Base-by-base conservation (phyloP, 805 yeast species). In the Wickerhamomyces alni region DNA sequence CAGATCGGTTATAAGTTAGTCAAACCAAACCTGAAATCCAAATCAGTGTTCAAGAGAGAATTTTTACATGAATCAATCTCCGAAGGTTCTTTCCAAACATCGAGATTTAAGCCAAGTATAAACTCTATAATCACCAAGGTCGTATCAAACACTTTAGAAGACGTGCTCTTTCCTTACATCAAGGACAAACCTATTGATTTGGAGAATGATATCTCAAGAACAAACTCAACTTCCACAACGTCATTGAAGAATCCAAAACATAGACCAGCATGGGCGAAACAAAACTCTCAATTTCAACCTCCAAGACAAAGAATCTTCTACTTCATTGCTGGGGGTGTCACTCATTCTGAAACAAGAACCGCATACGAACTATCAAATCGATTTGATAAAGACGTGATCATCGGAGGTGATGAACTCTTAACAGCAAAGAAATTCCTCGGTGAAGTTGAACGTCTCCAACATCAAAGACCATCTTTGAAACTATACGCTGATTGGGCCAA, bases 251-350 rank as follows among this genome's bases (percentile, higher is more conserved):
- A 81, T 52, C 78, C 83, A 8, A 69, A 84, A 31, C 85, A 82
- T 50, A 75, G 80, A 45, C 87, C 91, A 0, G 75, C 82, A 1
- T 84, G 93, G 93, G 84, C 87, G 4, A 77, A 73, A 43, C 64
- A 68, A 16, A 57, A 52, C 39, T 37, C 59, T 4, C 52, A 51
- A 35, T 54, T 47, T 30, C 63, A 57, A 34, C 65, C 63, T 3
- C 66, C 69, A 35, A 67, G 78, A 47, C 96, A 87, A 55, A 67
- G 93, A 36, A 67, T 89, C 8, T 75, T 89, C 47, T 75, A 88
- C 41, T 93, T 79, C 54, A 74, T 87, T 21, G 82, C 95, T 2
- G 99, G 99, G 17, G 99, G 98, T 8, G 62, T 85, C 17, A 87
- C 98, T 0, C 76, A 82, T 48, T 74, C 89, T 2, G 99, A 93